Base-by-base conservation (phyloP, 2,329 filamentous ascomycete genomes). In the Monosporascus sp. region DNA sequence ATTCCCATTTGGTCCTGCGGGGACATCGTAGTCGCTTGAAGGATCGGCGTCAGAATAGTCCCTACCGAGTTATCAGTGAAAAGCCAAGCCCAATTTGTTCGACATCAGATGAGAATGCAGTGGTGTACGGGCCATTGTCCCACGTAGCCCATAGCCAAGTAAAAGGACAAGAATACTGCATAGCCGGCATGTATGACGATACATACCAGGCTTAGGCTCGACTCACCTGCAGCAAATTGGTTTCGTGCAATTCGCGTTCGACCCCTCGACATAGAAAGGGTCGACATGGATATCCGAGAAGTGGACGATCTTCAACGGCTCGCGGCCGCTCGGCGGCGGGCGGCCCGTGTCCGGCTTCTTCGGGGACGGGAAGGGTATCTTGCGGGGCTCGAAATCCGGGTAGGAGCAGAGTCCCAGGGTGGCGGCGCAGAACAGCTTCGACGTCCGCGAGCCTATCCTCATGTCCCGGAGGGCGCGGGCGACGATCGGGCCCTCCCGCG, bases 211-310 rank as follows among this genome's bases (percentile, higher is more conserved):
- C 7, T 20, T 27, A 37, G 4, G 41, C 38, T 31, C 5, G 39
- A 45, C 66, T 65, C 53, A 73, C 62, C 81, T 75, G 66, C 82
- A 85, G 66, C 82, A 85, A 52, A 84, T 80, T 1, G 79, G 79
- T 62, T 82, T 81, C 27, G 74, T 74, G 65, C 82, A 85, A 55
- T 81, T 72, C 22, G 76, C 73, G 60, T 73, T 82, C 7, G 78
- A 72, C 0, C 81, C 82, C 2, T 73, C 66, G 24, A 74, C 72
- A 62, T 85, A 85, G 11, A 74, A 70, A 6, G 74, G 75, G 57
- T 85, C 81, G 50, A 85, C 69, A 54, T 85, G 82, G 43, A 82
- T 80, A 57, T 85, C 82, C 14, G 78, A 82, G 63, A 80, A 79
- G 60, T 85, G 82, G 24, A 83, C 78, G 5, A 85, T 70, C 58